Base-by-base conservation (phyloP, 331 rosid genomes). In the Acacia concinna region DNA sequence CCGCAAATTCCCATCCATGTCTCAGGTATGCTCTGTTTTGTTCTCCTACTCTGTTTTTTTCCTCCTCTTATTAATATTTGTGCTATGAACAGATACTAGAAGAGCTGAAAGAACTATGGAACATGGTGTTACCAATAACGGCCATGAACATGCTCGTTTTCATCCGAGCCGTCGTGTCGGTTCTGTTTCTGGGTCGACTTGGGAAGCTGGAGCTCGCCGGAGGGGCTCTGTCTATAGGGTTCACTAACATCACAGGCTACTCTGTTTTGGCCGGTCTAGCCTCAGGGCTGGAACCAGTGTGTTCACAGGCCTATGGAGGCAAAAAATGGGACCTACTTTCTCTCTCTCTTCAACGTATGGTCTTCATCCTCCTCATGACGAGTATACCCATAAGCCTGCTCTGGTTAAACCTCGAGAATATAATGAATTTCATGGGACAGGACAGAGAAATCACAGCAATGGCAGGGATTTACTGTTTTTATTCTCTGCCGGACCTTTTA, bases 241-340 rank as follows among this genome's bases (percentile, higher is more conserved):
- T 96, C 87, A 96, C 99, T 25, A 96, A 96, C 90, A 96, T 96
- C 68, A 96, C 99, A 25, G 99, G 99, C 72, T 96, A 96, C 92
- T 96, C 99, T 51, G 97, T 95, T 51, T 75, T 96, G 2, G 90
- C 86, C 37, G 99, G 98, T 14, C 89, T 96, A 0, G 97, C 99
- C 7, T 84, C 99, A 1, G 99, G 99, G 21, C 97, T 96, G 0
- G 99, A 96, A 47, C 96, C 99, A 0, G 92, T 93, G 1, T 96
- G 99, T 67, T 84, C 91, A 85, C 99, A 96, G 81, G 99, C 99
- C 52, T 90, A 71, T 44, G 99, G 99, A 0, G 77, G 88, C 88
- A 88, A 88, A 71, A 96, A 96, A 66, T 88, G 91, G 91, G 94
- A 90, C 18, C 93, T 93, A 0, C 96, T 93, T 1, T 77, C 89